Evolutionary conservation across 2,329 filamentous ascomycete species (phyloP).

Genomic region (Penicillium sp.): DNA sequence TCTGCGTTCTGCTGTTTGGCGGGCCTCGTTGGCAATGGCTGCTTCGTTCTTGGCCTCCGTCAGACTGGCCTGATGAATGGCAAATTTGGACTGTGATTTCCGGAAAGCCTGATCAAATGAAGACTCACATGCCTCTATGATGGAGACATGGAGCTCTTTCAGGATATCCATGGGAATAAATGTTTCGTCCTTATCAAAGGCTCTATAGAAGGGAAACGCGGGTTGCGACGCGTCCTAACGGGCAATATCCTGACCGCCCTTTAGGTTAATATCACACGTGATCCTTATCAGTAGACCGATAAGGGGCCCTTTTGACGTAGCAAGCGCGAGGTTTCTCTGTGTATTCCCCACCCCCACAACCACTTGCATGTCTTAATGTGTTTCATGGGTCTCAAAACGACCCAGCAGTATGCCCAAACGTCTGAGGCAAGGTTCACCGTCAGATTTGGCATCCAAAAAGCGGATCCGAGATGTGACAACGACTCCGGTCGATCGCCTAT

Average conservation of each 20-base stretch:
- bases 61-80: slow-evolving; percentile 20
- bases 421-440: slow-evolving; percentile 17
- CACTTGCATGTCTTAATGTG: background rate
- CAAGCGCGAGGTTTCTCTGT: background rate
- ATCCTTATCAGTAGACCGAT: slow-evolving; percentile 15
- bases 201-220: slow-evolving; percentile 3
- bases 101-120: slow-evolving; percentile 31
- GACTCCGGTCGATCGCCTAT: slow-evolving; percentile 59
- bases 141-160: slow-evolving; percentile 30
- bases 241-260: slow-evolving; percentile 12
- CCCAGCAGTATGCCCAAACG: slow-evolving; percentile 37
- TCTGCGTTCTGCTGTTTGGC: slow-evolving; percentile 15
- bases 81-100: slow-evolving; percentile 24
- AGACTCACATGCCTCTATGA: slow-evolving; percentile 28
- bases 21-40: slow-evolving; percentile 20
- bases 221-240: slow-evolving; percentile 9
- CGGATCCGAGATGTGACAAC: slow-evolving; percentile 35
- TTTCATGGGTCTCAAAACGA: background rate
- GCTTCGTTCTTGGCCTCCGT: slow-evolving; percentile 24
- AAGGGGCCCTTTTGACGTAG: slow-evolving; percentile 15
- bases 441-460: slow-evolving; percentile 42
- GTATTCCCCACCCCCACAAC: background rate
- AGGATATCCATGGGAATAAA: slow-evolving; percentile 29
- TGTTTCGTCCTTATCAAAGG: background rate
- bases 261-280: background rate